A percentile compares a stretch with the other conserved stretches of the same genome.
Evolutionary conservation across 1,284 basidiomycete genomes (phyloP).

Genomic region (Schizophyllum amplum): DNA sequence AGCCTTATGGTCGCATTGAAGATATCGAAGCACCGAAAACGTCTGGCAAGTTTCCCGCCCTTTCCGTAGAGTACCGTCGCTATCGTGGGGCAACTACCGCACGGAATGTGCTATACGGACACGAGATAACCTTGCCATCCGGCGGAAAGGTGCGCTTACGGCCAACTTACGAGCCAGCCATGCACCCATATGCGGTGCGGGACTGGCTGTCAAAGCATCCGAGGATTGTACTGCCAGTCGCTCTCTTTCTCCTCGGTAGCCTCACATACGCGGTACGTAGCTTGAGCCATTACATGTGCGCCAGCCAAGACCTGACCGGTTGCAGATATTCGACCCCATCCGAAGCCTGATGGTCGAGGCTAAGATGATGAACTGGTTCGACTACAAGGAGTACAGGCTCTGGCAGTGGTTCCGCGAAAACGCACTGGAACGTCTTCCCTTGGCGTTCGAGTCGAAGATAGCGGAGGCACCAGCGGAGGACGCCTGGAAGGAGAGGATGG

Average conservation of each 20-base stretch:
- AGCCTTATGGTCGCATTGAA: conserved; percentile 81
- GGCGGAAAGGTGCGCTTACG: conserved; percentile 16
- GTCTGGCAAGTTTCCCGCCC: conserved; percentile 30
- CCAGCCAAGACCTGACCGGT: background rate
- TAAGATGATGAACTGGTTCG: conserved; percentile 80
- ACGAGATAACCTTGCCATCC: conserved; percentile 28
- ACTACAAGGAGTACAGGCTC: conserved; percentile 54
- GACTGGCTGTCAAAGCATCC: conserved; percentile 87
- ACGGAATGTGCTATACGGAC: conserved; percentile 80
- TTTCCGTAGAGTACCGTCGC: conserved; percentile 56
- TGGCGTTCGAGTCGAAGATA: conserved; percentile 14
- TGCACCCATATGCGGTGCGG: conserved; percentile 62
- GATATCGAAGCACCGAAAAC: conserved; percentile 52
- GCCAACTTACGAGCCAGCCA: conserved; percentile 42
- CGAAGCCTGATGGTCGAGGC: conserved; percentile 79
- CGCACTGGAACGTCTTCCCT: conserved; percentile 41
- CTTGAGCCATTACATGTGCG: conserved; percentile 4
- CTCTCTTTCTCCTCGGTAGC: conserved; percentile 84
- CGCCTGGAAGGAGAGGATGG: conserved; percentile 78
- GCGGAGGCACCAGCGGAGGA: conserved; percentile 19
- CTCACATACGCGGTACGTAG: conserved; percentile 78
- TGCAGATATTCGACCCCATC: conserved; percentile 86
- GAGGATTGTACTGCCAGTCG: conserved; percentile 75
- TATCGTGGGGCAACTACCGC: conserved; percentile 73
- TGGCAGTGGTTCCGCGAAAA: conserved; percentile 64